Evolutionary conservation across 805 yeast species (phyloP), one percentile per base, ranked within the genome.

Genomic region (Monosporozyma siamensis): DNA sequence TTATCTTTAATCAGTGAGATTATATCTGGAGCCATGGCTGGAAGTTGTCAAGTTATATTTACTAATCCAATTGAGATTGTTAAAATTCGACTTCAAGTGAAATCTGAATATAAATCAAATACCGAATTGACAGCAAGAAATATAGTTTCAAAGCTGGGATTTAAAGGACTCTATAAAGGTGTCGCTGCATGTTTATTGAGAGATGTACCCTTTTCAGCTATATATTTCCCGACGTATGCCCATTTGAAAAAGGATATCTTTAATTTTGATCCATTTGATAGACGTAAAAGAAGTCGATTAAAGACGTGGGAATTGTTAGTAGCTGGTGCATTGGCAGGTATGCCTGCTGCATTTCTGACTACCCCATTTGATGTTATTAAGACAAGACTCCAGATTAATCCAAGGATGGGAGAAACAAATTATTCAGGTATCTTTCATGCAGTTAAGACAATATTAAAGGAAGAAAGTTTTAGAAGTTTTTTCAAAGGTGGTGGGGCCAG

Each of bases 401-500:
- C 86, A 5, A 78, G 82, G 48, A 66, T 72, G 43, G 90, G 89
- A 42, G 95, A 86, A 56, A 74, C 83, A 12, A 75, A 75, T 37
- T 90, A 90, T 66, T 71, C 64, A 20, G 90, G 94, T 45, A 80
- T 90, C 43, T 54, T 70, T 24, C 89, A 88, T 64, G 94, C 96
- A 18, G 82, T 81, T 34, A 62, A 67, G 25, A 76, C 83, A 3
- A 88, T 90, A 44, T 61, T 78, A 52, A 75, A 66, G 52, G 95
- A 87, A 60, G 98, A 90, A 67, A 94, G 95, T 12, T 65, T 80
- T 44, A 65, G 70, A 47, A 95, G 96, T 10, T 84, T 90, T 59
- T 90, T 89, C 74, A 90, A 90, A 70, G 98, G 98, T 55, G 95
- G 97, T 30, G 76, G 89, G 44, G 97, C 97, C 6, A 78, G 98